Conservation (phyloP, 192 early-diverging fungal genomes). For the Fimicolochytrium jonesii region DNA sequence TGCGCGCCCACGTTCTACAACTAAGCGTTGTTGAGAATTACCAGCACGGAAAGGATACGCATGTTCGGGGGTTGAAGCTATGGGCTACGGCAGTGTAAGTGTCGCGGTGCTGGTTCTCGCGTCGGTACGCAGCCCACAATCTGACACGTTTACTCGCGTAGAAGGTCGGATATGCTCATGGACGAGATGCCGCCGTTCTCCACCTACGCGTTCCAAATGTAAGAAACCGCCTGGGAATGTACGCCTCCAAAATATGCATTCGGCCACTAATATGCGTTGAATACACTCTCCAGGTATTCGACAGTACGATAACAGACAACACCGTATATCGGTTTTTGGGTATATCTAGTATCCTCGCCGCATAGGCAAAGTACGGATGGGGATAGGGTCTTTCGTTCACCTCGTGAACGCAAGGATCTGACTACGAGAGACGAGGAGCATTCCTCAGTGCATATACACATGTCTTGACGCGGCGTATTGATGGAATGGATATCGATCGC, state of each 20-base stretch:
- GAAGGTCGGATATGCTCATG: constrained; percentile 16
- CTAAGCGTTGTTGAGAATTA: constrained; percentile 67
- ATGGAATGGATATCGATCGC: too few species aligned
- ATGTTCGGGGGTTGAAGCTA: constrained; percentile 71
- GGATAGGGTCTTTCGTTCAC: too few species aligned
- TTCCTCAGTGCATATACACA: too few species aligned
- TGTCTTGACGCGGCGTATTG: too few species aligned
- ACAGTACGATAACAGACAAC: constrained; percentile 27
- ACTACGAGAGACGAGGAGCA: too few species aligned
- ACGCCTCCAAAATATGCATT: background rate
- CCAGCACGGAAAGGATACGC: constrained; percentile 80
- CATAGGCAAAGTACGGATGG: too few species aligned
- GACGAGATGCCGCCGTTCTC: constrained; percentile 47
- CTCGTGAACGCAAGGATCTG: too few species aligned
- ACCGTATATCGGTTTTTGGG: too few species aligned
- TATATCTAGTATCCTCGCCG: too few species aligned
- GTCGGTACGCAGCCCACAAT: background rate
- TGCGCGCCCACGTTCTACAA: constrained; percentile 65
- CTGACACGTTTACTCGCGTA: background rate
- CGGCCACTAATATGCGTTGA: background rate
- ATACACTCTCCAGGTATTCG: constrained; percentile 22
- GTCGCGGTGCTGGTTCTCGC: too few species aligned
- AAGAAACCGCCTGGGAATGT: background rate
- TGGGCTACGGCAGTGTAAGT: constrained; percentile 56
- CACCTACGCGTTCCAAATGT: constrained; percentile 43